Evolutionary conservation across 177 flowering plant species (phyloP), one percentile per base, ranked within the genome.

Genomic region (Telopea speciosissima): DNA sequence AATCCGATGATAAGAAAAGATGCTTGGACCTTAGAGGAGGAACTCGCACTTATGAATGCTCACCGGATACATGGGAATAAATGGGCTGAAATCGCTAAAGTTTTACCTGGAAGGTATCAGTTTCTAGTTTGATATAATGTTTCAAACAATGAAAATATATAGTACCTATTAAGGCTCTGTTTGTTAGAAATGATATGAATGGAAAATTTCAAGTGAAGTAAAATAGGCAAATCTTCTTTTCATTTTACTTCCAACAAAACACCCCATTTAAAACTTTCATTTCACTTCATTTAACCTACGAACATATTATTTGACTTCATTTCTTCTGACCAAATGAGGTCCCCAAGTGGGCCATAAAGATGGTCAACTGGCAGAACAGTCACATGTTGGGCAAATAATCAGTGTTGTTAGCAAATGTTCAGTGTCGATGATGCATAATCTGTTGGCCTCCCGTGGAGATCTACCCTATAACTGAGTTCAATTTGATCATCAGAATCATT

Each of bases 71-170:
- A 93, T 81, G 99, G 99, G 68, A 95, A 95, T 77, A 95, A 85
- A 79, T 95, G 99, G 98, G 99, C 99, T 71, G 99, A 95, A 85
- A 91, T 95, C 40, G 97, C 99, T 25, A 93, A 86, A 79, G 86
- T 85, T 68, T 79, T 95, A 70, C 96, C 97, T 70, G 99, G 99
- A 78, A 95, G 99, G 99, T 95, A 85, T n/a, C 36, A 3, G 24
- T 65, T 65, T 78, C 54, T 36, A 49, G 3, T 49, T 12, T 49
- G 49, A 44, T 44, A 2, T 44, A 44, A 44, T 44, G 49, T 44
- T 44, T 44, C 14, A 1, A 16, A 49, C 3, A 49, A 49, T 12
- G 54, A 8, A 49, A 49, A 49, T 49, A 12, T 49, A 49, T 2
- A 16, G 54, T 49, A 49, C 54, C 54, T 16, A 49, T 49, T 49